Evolutionary conservation across 331 rosid genomes (phyloP).

Genomic region (Ulmus americana): DNA sequence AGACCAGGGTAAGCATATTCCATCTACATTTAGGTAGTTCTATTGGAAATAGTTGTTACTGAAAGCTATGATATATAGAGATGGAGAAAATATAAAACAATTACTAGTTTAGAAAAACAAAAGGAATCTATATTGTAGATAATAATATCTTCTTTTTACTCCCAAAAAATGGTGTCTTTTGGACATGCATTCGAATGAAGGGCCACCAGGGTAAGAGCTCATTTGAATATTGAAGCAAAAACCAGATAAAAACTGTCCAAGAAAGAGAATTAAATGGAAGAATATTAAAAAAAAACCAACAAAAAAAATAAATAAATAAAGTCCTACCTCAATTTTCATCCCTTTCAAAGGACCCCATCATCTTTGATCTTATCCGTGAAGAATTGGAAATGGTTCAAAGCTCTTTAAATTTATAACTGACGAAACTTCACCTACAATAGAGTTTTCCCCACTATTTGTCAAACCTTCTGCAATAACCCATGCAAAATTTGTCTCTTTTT

Average conservation of each 20-base stretch:
- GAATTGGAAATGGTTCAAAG: neutral
- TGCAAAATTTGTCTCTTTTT: conserved; percentile 24
- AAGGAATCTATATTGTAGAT: neutral
- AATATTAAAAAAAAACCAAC: neutral
- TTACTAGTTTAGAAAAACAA: neutral
- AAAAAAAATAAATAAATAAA: neutral
- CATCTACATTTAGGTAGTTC: neutral
- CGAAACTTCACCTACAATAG: conserved; percentile 15
- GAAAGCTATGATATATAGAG: neutral
- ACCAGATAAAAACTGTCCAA: neutral
- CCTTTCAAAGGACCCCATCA: conserved; percentile 15
- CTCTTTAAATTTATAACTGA: conserved; percentile 21
- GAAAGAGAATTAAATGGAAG: conserved; percentile 6
- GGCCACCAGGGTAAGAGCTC: neutral
- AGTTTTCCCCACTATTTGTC: conserved; percentile 7
- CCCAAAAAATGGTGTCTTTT: neutral
- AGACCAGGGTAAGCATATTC: too few relatives aligned
- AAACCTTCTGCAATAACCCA: conserved; percentile 21
- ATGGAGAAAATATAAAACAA: neutral
- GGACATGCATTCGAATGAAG: conserved; percentile 2
- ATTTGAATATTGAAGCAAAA: neutral
- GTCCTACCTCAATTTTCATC: conserved; percentile 27
- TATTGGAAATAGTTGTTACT: neutral
- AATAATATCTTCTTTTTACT: neutral
- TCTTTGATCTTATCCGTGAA: conserved; percentile 12